Conservation (phyloP, 345 rosid species). For the Arabis hirsuta region DNA sequence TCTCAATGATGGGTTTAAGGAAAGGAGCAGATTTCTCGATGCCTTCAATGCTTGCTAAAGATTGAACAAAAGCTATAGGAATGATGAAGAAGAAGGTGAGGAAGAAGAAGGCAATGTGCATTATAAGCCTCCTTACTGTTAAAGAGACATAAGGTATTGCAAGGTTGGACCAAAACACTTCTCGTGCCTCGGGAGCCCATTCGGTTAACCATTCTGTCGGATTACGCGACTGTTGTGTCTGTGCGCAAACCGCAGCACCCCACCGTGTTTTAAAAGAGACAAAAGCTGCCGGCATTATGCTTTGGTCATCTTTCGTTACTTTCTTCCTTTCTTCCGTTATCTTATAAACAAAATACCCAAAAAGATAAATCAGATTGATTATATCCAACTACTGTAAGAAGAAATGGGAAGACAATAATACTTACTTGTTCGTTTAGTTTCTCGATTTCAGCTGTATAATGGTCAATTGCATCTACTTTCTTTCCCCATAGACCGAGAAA, state of each 20-base stretch:
- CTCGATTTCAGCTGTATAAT: slow-evolving; percentile 65
- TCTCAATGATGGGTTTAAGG: slow-evolving; percentile 62
- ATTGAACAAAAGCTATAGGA: slow-evolving; percentile 89
- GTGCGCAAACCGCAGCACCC: slow-evolving; percentile 99
- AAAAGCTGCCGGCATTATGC: slow-evolving; percentile 90
- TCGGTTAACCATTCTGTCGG: slow-evolving; percentile 94
- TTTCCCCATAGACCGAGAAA: slow-evolving; percentile 79
- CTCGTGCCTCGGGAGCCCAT: slow-evolving; percentile 97
- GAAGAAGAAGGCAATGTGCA: slow-evolving; percentile 87
- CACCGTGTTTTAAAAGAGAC: slow-evolving; percentile 94
- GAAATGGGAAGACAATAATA: slow-evolving; percentile 23
- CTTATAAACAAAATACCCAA: slow-evolving; percentile 43
- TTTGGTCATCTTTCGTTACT: slow-evolving; percentile 68
- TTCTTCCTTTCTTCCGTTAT: slow-evolving; percentile 65
- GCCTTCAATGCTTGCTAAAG: slow-evolving; percentile 86
- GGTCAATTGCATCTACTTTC: slow-evolving; percentile 81
- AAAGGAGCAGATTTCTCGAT: slow-evolving; percentile 72
- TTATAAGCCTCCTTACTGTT: slow-evolving; percentile 71
- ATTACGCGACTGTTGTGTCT: slow-evolving; percentile 84
- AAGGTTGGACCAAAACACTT: slow-evolving; percentile 86
- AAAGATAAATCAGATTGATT: neutral
- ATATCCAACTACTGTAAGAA: neutral
- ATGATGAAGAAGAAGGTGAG: slow-evolving; percentile 95
- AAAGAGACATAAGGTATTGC: slow-evolving; percentile 84
- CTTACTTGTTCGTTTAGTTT: slow-evolving; percentile 75